Conservation (phyloP, 257 asterid species). For the Gynochthodes officinalis region DNA sequence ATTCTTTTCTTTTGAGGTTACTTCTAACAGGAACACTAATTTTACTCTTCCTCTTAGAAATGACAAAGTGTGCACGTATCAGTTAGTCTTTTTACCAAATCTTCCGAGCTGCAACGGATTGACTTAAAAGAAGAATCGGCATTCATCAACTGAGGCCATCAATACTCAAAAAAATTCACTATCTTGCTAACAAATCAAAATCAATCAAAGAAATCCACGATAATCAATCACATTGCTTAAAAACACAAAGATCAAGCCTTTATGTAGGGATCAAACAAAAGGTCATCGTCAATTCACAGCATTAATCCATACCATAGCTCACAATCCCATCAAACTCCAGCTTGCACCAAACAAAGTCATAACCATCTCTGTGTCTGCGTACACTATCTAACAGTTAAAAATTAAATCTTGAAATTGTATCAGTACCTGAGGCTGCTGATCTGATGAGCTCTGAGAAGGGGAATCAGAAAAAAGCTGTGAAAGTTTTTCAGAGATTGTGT, state of each 20-base stretch:
- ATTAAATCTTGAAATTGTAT: not conserved
- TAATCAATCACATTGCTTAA: conserved; percentile 6
- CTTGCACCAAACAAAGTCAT: not conserved
- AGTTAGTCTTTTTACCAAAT: not conserved
- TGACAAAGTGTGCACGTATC: not conserved
- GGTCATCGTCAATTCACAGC: not conserved
- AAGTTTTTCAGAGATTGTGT: conserved; percentile 62
- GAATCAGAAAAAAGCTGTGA: conserved; percentile 75
- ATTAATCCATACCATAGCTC: conserved; percentile 5
- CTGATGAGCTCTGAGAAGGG: conserved; percentile 41
- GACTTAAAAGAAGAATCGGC: not conserved
- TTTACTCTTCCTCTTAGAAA: not conserved
- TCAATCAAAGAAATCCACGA: not conserved
- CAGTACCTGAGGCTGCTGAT: conserved; percentile 63
- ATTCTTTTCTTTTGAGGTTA: not conserved
- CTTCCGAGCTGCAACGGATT: not conserved
- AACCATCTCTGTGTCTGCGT: conserved; percentile 3
- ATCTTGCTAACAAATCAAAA: not conserved
- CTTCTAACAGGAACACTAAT: not conserved
- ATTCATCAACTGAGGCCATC: not conserved
- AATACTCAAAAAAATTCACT: not conserved
- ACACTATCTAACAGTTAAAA: conserved; percentile 1
- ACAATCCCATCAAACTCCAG: conserved; percentile 1
- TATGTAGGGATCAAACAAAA: not conserved
- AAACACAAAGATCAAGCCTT: conserved; percentile 19